Conservation (phyloP, 306 rosid species). For the Vigna hirtella region DNA sequence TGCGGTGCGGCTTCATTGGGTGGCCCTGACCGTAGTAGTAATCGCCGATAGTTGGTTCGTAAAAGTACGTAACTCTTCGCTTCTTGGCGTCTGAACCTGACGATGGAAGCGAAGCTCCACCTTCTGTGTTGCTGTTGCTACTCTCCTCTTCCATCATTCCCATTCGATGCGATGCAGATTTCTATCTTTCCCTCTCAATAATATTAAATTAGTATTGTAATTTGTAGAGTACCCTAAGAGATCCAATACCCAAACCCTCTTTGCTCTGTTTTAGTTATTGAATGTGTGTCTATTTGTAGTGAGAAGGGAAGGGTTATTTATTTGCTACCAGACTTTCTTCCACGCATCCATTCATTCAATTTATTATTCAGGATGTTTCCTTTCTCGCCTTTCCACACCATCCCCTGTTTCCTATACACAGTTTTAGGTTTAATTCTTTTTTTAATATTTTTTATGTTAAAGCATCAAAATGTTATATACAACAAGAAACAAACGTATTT, state of each 20-base stretch:
- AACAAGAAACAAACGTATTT: no score
- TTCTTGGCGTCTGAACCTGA: conserved; percentile 66
- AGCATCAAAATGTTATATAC: no score
- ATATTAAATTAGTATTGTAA: no score
- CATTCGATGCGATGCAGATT: background rate
- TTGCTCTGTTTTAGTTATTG: background rate
- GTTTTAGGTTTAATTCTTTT: no score
- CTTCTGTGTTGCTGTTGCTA: conserved; percentile 15
- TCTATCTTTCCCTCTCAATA: background rate
- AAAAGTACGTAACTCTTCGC: conserved; percentile 77
- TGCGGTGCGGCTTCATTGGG: conserved; percentile 87
- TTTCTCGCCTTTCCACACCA: background rate
- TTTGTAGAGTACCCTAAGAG: background rate
- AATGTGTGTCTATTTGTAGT: background rate
- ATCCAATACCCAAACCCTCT: conserved; percentile 33
- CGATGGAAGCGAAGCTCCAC: conserved; percentile 66
- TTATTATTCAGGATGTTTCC: background rate
- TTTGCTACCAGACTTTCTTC: no score
- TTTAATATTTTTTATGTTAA: no score
- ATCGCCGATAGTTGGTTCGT: conserved; percentile 78
- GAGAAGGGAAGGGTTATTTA: background rate
- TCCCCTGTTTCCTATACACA: background rate
- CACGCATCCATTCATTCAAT: background rate
- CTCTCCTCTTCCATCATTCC: conserved; percentile 45
- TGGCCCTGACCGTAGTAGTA: conserved; percentile 89